Evolutionary conservation across 345 rosid genomes (phyloP), one percentile per base, ranked within the genome.

Genomic region (Eucalyptus melliodora): DNA sequence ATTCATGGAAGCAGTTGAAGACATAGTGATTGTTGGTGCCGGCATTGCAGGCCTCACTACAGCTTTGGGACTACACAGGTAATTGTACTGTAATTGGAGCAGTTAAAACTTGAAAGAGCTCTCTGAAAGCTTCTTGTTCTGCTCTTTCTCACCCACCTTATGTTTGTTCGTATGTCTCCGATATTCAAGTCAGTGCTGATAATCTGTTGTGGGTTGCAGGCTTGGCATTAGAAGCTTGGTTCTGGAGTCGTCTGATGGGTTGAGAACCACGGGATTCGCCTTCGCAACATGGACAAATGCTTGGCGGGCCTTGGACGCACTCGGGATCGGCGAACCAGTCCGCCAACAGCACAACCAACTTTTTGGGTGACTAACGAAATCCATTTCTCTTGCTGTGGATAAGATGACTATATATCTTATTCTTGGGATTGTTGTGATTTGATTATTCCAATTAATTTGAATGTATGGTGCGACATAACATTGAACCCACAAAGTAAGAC

Each of bases 151-250:
- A 37, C 27, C 26, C 82, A 5, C 15, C 26, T 72, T 37, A 37
- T 72, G 8, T 19, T 72, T 2, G 26, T 37, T 19, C 26, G 82
- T 5, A 37, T 5, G 45, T 37, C 15, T 72, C 45, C 5, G 82
- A 72, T 72, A 37, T 5, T 19, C 82, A 19, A 19, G 82, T 37
- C 13, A 37, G 14, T 72, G 82, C 27, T 19, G 14, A 72, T 10
- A 19, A 37, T 37, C 26, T 72, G 44, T 10, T 3, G 45, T 37
- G 82, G 3, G 27, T 89, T 87, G 89, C 92, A 96, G 62, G 62
- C 62, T 92, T 89, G 98, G 98, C 87, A 92, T 96, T 50, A 88
- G 91, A 87, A 95, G 97, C 93, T 69, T 94, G 81, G 97, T 96
- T 44, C 90, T 97, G 91, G 98, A 96, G 91, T 94, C 97, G 42